Evolutionary conservation across 495 filamentous ascomycete genomes (phyloP), one percentile per base, ranked within the genome.

Genomic region (Cercophora newfieldiana): DNA sequence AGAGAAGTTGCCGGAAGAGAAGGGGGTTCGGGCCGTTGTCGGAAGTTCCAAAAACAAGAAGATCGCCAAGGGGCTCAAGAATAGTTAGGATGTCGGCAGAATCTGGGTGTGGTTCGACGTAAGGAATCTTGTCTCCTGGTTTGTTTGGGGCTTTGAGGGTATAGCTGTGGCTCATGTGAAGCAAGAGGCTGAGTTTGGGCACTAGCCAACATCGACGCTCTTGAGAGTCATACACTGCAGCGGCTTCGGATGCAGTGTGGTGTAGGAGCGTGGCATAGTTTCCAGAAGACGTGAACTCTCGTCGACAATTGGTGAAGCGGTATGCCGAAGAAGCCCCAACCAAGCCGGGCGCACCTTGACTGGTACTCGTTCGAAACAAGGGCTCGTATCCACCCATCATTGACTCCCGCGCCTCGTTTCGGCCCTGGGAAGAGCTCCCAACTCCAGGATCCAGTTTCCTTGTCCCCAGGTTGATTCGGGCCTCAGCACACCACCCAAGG

Each of bases 141-240:
- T 18, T 28, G 26, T 55, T 22, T 1, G 51, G 22, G 51, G 19
- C 22, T 14, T 28, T 24, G 0, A 55, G 51, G 10, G 21, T 22
- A 22, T 55, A 55, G 7, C 19, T 28, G 26, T 55, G 51, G 51
- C 51, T 55, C 51, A 55, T 55, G 21, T 55, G 51, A 16, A 55
- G 26, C 5, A 55, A 10, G 10, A 55, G 26, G 25, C 51, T 55
- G 22, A 55, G 51, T 10, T 26, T 55, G 7, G 51, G 51, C 22
- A 55, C 51, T 26, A 55, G 51, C 51, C 51, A 55, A 12, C 51
- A 24, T 18, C 51, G 7, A 0, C 26, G 22, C 14, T 55, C 22
- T 24, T 28, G 51, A 10, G 51, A 18, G 51, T 55, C 51, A 22
- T 55, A 55, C 21, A 55, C 51, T 22, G 26, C 51, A 3, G 21